phyloP scores from a whole-genome alignment of 257 asterid genomes.

The Agastache rugosa region DNA sequence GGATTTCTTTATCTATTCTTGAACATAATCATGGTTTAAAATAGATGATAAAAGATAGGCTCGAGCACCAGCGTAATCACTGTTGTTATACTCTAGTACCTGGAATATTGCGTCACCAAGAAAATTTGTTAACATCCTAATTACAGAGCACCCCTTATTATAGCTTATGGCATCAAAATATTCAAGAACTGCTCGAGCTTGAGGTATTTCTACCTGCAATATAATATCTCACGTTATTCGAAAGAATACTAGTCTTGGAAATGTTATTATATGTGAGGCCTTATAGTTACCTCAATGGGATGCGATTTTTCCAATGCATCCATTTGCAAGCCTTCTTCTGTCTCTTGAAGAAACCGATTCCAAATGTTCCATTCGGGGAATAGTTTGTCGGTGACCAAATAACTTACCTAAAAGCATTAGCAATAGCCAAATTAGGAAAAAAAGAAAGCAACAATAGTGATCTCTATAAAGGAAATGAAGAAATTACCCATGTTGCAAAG shows the following conservation, averaged over 20 bases:
- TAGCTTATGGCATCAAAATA: constrained; percentile 52
- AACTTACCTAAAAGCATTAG: constrained; percentile 45
- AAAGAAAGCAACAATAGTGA: neutral
- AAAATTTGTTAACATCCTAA: constrained; percentile 48
- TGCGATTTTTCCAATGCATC: constrained; percentile 57
- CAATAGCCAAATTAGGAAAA: constrained; percentile 15
- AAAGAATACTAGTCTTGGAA: neutral
- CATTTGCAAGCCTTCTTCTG: constrained; percentile 38
- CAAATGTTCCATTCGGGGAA: constrained; percentile 58
- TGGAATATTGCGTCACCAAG: constrained; percentile 53
- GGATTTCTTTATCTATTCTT: neutral
- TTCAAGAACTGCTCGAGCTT: constrained; percentile 50
- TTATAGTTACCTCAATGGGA: constrained; percentile 47
- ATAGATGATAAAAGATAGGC: no score
- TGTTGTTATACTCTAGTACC: no score
- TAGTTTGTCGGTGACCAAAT: constrained; percentile 44
- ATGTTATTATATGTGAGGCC: neutral
- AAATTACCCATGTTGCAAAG: constrained; percentile 53
- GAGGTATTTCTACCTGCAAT: constrained; percentile 47
- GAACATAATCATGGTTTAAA: neutral
- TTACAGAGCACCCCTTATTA: constrained; percentile 46
- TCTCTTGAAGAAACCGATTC: constrained; percentile 48
- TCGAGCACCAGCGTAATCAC: no score
- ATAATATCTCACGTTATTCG: neutral
- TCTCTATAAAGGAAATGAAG: neutral